phyloP scores from a whole-genome alignment of 2,329 filamentous ascomycete species.

The Stachybotrys chlorohalonatus region DNA sequence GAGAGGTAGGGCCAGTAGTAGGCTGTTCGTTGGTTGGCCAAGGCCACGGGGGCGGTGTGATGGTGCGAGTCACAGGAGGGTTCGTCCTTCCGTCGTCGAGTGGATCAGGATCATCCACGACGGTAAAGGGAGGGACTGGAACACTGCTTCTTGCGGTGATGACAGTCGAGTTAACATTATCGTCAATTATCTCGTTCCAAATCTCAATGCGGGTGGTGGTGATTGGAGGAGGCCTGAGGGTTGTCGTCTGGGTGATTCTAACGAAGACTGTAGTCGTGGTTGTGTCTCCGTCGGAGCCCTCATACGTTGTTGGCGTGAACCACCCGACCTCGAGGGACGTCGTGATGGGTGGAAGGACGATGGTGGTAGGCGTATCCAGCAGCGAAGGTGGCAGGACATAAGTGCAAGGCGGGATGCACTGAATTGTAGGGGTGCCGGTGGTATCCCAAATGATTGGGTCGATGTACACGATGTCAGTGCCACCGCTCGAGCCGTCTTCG shows the following conservation, averaged over 20 bases:
- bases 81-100: not conserved
- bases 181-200: not conserved
- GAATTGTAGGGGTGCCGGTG: not conserved
- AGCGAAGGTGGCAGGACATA: not conserved
- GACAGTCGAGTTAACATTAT: not conserved
- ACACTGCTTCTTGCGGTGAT: not conserved
- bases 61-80: slow-evolving; percentile 1
- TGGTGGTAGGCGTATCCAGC: not conserved
- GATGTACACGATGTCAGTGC: not conserved
- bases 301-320: not conserved
- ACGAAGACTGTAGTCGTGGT: not conserved
- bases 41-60: slow-evolving; percentile 5
- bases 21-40: slow-evolving; percentile 12
- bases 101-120: not conserved
- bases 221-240: not conserved
- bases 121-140: not conserved
- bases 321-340: slow-evolving; percentile 2
- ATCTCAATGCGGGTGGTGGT: not conserved
- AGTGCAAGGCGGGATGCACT: slow-evolving; percentile 1
- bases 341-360: not conserved
- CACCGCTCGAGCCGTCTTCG: slow-evolving; percentile 1
- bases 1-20: not conserved
- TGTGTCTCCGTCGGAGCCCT: not conserved
- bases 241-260: not conserved
- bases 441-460: not conserved